phyloP scores from a whole-genome alignment of 2,329 filamentous ascomycete genomes.

The Bipolaris gigantea region DNA sequence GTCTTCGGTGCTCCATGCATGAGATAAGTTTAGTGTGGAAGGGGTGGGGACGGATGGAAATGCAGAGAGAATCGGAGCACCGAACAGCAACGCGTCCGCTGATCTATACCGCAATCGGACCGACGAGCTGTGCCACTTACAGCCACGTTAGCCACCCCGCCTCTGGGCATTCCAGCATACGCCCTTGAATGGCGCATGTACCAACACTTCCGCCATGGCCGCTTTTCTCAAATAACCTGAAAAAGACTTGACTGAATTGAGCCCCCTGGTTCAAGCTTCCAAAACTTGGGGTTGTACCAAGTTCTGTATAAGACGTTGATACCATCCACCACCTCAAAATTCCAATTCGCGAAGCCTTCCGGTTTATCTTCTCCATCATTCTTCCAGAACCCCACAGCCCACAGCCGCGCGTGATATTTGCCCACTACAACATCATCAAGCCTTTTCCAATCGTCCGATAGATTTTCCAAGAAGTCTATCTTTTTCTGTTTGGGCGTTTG shows the following conservation, averaged over 20 bases:
- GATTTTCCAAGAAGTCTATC: background rate
- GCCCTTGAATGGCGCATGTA: background rate
- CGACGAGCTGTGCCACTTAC: background rate
- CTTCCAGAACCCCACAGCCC: background rate
- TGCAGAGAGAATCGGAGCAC: slow-evolving; percentile 5
- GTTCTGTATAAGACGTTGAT: background rate
- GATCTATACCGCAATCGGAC: slow-evolving; percentile 10
- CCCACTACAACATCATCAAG: background rate
- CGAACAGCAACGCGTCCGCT: slow-evolving; percentile 1
- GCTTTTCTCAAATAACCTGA: too few species aligned
- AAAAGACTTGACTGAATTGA: too few species aligned
- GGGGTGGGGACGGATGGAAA: slow-evolving; percentile 10
- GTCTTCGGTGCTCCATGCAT: slow-evolving; percentile 32
- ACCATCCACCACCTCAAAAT: background rate
- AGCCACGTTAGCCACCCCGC: background rate
- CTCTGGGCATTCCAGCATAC: background rate
- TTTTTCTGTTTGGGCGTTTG: background rate
- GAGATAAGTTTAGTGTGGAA: slow-evolving; percentile 10
- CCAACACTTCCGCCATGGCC: background rate
- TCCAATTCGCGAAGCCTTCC: background rate
- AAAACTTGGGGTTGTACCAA: background rate
- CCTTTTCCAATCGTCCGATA: background rate
- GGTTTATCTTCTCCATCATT: background rate
- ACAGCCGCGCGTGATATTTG: background rate
- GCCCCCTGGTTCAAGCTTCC: background rate